Conservation (phyloP, 306 rosid species). For the Ammopiptanthus mongolicus region DNA sequence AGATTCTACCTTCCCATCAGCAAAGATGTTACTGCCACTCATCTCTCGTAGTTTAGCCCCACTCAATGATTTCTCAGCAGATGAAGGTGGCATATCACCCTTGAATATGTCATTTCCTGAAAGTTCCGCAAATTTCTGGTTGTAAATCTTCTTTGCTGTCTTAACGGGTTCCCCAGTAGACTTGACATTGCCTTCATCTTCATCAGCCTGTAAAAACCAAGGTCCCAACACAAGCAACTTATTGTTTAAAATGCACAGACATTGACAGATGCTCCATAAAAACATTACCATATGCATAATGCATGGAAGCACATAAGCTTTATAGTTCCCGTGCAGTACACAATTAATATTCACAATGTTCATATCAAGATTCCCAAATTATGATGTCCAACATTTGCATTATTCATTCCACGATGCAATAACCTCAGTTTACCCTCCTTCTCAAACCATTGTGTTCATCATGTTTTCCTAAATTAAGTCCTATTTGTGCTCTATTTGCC, state of each 20-base stretch:
- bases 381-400: neutral
- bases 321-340: neutral
- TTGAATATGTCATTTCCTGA: slow-evolving; percentile 89
- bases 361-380: neutral
- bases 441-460: neutral
- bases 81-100: slow-evolving; percentile 66
- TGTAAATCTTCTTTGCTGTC: slow-evolving; percentile 80
- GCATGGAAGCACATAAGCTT: neutral
- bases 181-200: slow-evolving; percentile 34
- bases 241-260: neutral
- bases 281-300: neutral
- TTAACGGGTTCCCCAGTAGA: slow-evolving; percentile 53
- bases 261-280: neutral
- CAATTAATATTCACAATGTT: neutral
- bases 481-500: neutral
- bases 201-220: slow-evolving; percentile 38
- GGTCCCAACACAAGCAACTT: slow-evolving; percentile 14
- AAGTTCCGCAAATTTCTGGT: slow-evolving; percentile 69
- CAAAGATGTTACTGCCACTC: slow-evolving; percentile 92
- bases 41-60: slow-evolving; percentile 85
- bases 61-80: slow-evolving; percentile 77
- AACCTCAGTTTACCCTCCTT: neutral
- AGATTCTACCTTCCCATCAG: slow-evolving; percentile 88
- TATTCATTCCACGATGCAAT: slow-evolving; percentile 2
- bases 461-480: slow-evolving; percentile 4